Evolutionary conservation across 2,329 filamentous ascomycete genomes (phyloP).

Genomic region (Penicillium sp.): DNA sequence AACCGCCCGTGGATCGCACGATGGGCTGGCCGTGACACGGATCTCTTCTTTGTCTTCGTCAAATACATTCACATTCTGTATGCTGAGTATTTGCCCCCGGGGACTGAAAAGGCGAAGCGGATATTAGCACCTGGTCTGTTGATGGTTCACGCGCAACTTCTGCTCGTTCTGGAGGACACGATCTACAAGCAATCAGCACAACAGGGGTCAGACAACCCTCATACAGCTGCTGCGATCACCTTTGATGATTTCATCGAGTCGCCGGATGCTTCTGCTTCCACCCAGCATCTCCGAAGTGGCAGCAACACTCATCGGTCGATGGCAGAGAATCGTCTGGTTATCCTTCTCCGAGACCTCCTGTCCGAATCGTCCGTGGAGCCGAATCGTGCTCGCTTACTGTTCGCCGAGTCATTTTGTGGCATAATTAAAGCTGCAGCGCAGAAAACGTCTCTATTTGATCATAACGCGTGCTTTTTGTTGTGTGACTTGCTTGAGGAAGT

Average conservation of each 20-base stretch:
- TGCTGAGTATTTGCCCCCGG: slow-evolving; percentile 65
- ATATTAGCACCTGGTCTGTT: slow-evolving; percentile 73
- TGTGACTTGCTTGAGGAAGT: slow-evolving; percentile 88
- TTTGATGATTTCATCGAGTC: slow-evolving; percentile 65
- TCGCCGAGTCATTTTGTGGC: slow-evolving; percentile 70
- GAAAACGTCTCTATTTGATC: slow-evolving; percentile 75
- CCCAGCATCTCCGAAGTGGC: slow-evolving; percentile 61
- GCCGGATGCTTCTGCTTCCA: slow-evolving; percentile 64
- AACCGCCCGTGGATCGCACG: slow-evolving; percentile 78
- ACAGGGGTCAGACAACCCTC: slow-evolving; percentile 47
- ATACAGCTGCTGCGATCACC: slow-evolving; percentile 53
- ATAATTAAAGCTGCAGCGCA: slow-evolving; percentile 72
- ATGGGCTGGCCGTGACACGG: slow-evolving; percentile 84
- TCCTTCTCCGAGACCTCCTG: slow-evolving; percentile 77
- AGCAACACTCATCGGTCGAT: slow-evolving; percentile 71
- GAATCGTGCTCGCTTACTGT: slow-evolving; percentile 61
- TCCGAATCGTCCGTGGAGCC: slow-evolving; percentile 58
- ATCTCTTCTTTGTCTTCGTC: slow-evolving; percentile 86
- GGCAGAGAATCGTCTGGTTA: slow-evolving; percentile 83
- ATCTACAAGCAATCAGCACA: slow-evolving; percentile 66
- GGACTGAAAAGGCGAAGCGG: slow-evolving; percentile 54
- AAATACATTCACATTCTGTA: slow-evolving; percentile 82
- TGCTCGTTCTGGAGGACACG: slow-evolving; percentile 76
- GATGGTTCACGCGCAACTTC: slow-evolving; percentile 75
- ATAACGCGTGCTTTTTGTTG: slow-evolving; percentile 80